phyloP scores from a whole-genome alignment of 306 rosid species.

The Begonia masoniana region DNA sequence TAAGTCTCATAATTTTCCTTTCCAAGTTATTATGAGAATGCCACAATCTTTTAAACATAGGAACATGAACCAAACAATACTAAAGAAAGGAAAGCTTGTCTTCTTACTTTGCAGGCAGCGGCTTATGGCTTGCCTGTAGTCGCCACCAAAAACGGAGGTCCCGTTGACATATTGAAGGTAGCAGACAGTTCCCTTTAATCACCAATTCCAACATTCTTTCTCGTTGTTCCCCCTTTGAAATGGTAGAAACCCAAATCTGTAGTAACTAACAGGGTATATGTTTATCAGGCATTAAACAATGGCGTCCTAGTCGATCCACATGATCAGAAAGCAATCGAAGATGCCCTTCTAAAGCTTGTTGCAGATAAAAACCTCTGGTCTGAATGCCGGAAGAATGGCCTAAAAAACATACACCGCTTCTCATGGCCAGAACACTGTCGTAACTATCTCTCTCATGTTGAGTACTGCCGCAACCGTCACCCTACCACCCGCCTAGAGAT shows the following conservation, averaged over 20 bases:
- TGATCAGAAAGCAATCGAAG: conserved; percentile 64
- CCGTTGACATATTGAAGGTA: conserved; percentile 77
- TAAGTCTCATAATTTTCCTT: not conserved
- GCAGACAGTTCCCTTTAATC: not conserved
- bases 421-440: conserved; percentile 83
- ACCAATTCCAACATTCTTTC: no score
- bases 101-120: conserved; percentile 40
- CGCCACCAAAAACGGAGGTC: conserved; percentile 83
- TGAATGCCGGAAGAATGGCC: conserved; percentile 69
- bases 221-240: no score
- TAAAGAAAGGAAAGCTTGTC: no score
- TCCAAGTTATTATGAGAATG: not conserved
- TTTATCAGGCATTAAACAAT: conserved; percentile 47
- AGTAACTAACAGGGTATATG: conserved; percentile 1
- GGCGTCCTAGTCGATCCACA: conserved; percentile 78
- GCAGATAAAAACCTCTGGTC: conserved; percentile 66
- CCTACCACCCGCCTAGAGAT: conserved; percentile 49
- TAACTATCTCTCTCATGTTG: conserved; percentile 68
- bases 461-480: conserved; percentile 46
- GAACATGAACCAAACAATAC: no score
- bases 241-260: no score
- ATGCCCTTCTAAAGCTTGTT: conserved; percentile 68
- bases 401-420: conserved; percentile 64
- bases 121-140: conserved; percentile 82
- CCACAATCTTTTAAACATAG: no score